These are phyloP conservation scores for Oryza coarctata DNA, from an alignment of 176 grass and related monocot genomes.

Conservation along the genomic window DNA sequence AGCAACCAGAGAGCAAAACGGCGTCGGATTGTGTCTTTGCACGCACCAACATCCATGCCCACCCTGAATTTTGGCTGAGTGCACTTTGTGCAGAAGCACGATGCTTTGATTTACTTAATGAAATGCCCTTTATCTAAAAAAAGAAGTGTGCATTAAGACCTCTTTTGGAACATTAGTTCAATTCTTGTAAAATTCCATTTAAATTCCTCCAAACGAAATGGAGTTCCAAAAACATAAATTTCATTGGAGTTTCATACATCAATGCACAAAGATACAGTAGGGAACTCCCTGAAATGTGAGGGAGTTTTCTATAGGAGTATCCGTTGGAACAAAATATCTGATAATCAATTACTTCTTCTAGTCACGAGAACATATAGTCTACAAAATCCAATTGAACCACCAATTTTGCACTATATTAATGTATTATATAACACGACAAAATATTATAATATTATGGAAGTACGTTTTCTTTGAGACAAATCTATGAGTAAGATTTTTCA, in stretches of 20 bases:
- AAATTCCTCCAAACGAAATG: neutral
- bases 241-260: neutral
- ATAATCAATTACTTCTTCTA: neutral
- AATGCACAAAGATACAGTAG: too few species aligned
- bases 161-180: neutral
- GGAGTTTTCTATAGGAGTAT: too few species aligned
- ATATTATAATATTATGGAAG: neutral
- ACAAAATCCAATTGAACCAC: neutral
- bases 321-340: too few species aligned
- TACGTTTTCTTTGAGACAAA: neutral
- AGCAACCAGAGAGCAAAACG: conserved; percentile 22
- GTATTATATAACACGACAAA: neutral
- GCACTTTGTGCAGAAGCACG: too few species aligned
- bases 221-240: neutral
- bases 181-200: neutral
- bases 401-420: neutral
- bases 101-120: too few species aligned
- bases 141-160: too few species aligned
- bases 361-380: neutral
- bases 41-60: neutral
- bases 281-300: too few species aligned
- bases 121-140: too few species aligned
- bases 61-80: too few species aligned
- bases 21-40: conserved; percentile 23
- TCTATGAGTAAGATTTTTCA: neutral